A percentile compares a stretch with the other conserved stretches of the same genome.
Evolutionary conservation across 768 basidiomycete genomes (phyloP).

Genomic region (Xerocomellus amylosporus): DNA sequence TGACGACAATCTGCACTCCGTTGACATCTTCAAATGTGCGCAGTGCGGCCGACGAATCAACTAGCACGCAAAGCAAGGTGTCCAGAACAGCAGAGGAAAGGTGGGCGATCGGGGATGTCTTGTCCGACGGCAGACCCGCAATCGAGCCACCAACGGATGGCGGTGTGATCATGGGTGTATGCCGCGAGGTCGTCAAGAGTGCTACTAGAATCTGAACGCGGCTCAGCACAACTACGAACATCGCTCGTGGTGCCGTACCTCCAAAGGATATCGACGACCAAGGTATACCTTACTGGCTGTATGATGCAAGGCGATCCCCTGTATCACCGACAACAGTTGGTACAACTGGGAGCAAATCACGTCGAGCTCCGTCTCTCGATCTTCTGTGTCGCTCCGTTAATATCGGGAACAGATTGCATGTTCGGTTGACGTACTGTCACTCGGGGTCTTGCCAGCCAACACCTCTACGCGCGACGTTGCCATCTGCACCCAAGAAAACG

Average conservation of each 20-base stretch:
- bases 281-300: slow-evolving; percentile 63
- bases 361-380: slow-evolving; percentile 47
- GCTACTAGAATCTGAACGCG: slow-evolving; percentile 63
- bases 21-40: slow-evolving; percentile 74
- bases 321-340: slow-evolving; percentile 64
- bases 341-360: slow-evolving; percentile 51
- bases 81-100: slow-evolving; percentile 80
- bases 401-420: neutral
- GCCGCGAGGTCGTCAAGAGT: slow-evolving; percentile 67
- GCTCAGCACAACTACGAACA: slow-evolving; percentile 6
- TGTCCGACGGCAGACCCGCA: slow-evolving; percentile 20
- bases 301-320: slow-evolving; percentile 75
- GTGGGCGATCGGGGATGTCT: slow-evolving; percentile 29
- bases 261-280: slow-evolving; percentile 62
- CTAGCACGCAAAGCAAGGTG: slow-evolving; percentile 83
- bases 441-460: slow-evolving; percentile 43
- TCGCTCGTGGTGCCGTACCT: slow-evolving; percentile 42
- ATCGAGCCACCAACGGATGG: slow-evolving; percentile 1
- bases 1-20: slow-evolving; percentile 83
- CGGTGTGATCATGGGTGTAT: slow-evolving; percentile 41
- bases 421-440: slow-evolving; percentile 38
- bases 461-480: slow-evolving; percentile 51
- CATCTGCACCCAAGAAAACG: slow-evolving; percentile 59
- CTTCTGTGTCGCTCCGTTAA: slow-evolving; percentile 29
- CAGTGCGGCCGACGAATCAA: slow-evolving; percentile 74